Base-by-base conservation (phyloP, 2,329 filamentous ascomycete species). In the Nigrospora sphaerica region DNA sequence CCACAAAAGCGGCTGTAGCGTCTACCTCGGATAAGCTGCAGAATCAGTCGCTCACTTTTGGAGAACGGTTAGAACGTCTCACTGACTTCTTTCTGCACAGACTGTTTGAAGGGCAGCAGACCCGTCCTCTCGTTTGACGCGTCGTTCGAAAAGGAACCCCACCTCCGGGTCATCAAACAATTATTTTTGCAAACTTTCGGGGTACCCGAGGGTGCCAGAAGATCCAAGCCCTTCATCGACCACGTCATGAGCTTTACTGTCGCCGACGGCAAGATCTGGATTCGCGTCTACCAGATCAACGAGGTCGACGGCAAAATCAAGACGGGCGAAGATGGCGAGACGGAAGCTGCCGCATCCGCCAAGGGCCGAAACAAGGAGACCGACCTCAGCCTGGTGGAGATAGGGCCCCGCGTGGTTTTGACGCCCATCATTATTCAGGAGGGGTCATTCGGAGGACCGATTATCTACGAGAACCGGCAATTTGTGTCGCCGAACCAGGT, bases 401-500 rank as follows among this genome's bases (percentile, higher is more conserved):
- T 98, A 51, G 93, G 93, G 0, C 93, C 93, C 0, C 80, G 93
- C 39, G 92, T 96, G 56, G 90, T 96, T 31, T 73, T 96, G 43
- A 96, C 90, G 23, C 92, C 93, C 1, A 96, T 96, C 53, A 83
- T 95, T 46, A 95, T 96, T 54, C 81, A 95, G 57, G 93, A 98
- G 65, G 90, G 89, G 38, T 91, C 87, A 50, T 97, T 98, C 57
- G 92, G 92, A 45, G 93, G 93, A 0, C 92, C 93, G 3, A 89
- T 97, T 54, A 95, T 98, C 61, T 98, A 95, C 70, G 89, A 97
- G 74, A 97, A 97, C 73, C 93, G 89, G 75, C 86, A 95, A 65
- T 98, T 95, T 59, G 88, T 98, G 45, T 93, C 86, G 55, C 93
- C 93, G 11, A 98, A 98, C 78, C 88, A 96, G 69, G 81, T 97